Base-by-base conservation (phyloP, 148 eudicot species). In the Diospyros kaki region DNA sequence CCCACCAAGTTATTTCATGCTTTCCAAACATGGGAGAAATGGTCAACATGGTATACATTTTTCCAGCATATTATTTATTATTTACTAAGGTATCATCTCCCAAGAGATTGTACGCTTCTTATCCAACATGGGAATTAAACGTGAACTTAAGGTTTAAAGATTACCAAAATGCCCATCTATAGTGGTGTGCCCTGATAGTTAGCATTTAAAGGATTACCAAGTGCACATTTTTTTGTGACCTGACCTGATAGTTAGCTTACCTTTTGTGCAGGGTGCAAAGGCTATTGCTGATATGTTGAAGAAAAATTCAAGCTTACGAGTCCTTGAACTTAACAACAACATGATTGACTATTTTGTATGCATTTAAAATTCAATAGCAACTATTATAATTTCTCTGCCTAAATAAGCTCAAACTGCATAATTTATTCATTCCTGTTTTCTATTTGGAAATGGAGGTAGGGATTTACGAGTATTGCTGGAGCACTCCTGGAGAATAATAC, bases 381-480 rank as follows among this genome's bases (percentile, higher is more conserved):
- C 68, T 48, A 63, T 69, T 54, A 28, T n/a, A 74, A 72, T 51
- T 28, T 28, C 28, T 84, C 64, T 43, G 61, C 58, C 39, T 65
- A 7, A 80, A 55, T 66, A 48, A 28, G n/a, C 39, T 78, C 68
- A 70, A 69, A 67, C 75, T 83, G 78, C 79, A 71, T 79, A 77
- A 76, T 56, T 81, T 48, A 54, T 75, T 80, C 61, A 61, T 18
- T 73, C 74, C 64, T 79, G 71, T 10, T 58, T 66, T 71, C 42
- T 78, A 65, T 66, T 81, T 85, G 82, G 83, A 76, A 76, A 82
- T 89, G 91, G 97, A 89, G 88, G 85, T 85, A 95, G 99, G 99
- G 99, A 75, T 95, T 95, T 88, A 86, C 99, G 77, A 83, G 97
- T 85, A 89, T 95, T 86, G 99, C 97, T 80, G 94, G 86, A 74